A percentile compares a stretch with the other conserved stretches of the same genome.
Conservation (phyloP, 1,139 yeast genomes). For the Taphrina betulina region DNA sequence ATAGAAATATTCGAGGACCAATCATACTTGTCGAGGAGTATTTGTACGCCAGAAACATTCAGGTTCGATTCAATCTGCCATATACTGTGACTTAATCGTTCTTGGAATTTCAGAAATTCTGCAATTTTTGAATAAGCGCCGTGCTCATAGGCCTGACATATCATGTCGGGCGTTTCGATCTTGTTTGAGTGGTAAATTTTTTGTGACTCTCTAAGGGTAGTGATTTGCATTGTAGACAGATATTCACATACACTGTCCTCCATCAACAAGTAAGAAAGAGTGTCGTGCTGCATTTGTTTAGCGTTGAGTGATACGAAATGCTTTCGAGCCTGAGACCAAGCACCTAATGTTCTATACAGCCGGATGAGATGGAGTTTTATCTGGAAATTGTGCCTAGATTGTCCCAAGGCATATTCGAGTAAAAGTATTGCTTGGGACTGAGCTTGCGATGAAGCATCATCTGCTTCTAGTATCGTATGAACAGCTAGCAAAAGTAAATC, state of each 20-base stretch:
- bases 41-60: slow-evolving; percentile 2
- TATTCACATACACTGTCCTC: slow-evolving; percentile 44
- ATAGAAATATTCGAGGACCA: not conserved
- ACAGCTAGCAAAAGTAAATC: slow-evolving; percentile 61
- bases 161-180: slow-evolving; percentile 52
- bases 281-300: slow-evolving; percentile 77
- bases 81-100: slow-evolving; percentile 37
- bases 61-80: slow-evolving; percentile 28
- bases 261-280: slow-evolving; percentile 59
- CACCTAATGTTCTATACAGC: slow-evolving; percentile 61
- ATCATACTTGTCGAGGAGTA: slow-evolving; percentile 17
- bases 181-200: slow-evolving; percentile 55
- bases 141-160: slow-evolving; percentile 55
- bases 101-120: slow-evolving; percentile 56
- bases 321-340: slow-evolving; percentile 52
- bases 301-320: slow-evolving; percentile 60
- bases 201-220: slow-evolving; percentile 16
- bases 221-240: slow-evolving; percentile 12
- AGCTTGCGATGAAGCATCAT: slow-evolving; percentile 36
- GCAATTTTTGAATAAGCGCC: slow-evolving; percentile 61
- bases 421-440: slow-evolving; percentile 47
- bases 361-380: slow-evolving; percentile 69
- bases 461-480: slow-evolving; percentile 39
- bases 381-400: slow-evolving; percentile 66
- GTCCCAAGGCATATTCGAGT: slow-evolving; percentile 52